phyloP scores from a whole-genome alignment of 2,329 filamentous ascomycete genomes.

The Podosphaera leucotricha region DNA sequence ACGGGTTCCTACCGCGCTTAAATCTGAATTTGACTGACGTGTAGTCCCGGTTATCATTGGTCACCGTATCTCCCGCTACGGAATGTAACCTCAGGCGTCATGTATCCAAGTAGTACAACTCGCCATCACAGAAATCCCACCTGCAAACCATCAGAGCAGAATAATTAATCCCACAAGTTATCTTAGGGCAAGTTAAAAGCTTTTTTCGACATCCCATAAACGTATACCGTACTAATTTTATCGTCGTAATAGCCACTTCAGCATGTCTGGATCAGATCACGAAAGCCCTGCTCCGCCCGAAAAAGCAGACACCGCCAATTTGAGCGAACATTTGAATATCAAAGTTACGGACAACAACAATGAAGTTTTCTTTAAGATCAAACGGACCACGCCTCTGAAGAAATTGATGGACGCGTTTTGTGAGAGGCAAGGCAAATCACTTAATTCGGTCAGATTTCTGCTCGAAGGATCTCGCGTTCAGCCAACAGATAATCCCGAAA shows the following conservation, averaged over 20 bases:
- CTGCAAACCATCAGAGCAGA: not conserved
- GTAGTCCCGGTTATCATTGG: not conserved
- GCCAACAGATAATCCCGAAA: slow-evolving; percentile 70
- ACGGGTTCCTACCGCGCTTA: too few relatives aligned
- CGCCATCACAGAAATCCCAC: not conserved
- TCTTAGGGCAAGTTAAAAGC: not conserved
- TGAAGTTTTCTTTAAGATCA: slow-evolving; percentile 99
- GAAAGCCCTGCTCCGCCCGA: slow-evolving; percentile 21
- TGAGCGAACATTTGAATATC: slow-evolving; percentile 81
- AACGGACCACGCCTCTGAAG: slow-evolving; percentile 82
- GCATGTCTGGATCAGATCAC: slow-evolving; percentile 18
- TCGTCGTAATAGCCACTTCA: slow-evolving; percentile 2
- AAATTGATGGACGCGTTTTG: slow-evolving; percentile 98
- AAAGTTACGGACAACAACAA: slow-evolving; percentile 99
- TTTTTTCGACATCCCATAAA: not conserved
- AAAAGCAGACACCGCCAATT: slow-evolving; percentile 13
- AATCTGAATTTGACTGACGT: too few relatives aligned
- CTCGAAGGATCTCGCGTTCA: slow-evolving; percentile 92
- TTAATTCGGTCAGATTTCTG: slow-evolving; percentile 69
- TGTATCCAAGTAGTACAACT: not conserved
- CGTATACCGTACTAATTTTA: not conserved
- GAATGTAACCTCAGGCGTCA: not conserved
- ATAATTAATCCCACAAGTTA: not conserved
- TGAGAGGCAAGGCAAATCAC: slow-evolving; percentile 77
- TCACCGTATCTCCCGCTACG: not conserved